Base-by-base conservation (phyloP, 768 basidiomycete species). In the Termitomyces heimii region DNA sequence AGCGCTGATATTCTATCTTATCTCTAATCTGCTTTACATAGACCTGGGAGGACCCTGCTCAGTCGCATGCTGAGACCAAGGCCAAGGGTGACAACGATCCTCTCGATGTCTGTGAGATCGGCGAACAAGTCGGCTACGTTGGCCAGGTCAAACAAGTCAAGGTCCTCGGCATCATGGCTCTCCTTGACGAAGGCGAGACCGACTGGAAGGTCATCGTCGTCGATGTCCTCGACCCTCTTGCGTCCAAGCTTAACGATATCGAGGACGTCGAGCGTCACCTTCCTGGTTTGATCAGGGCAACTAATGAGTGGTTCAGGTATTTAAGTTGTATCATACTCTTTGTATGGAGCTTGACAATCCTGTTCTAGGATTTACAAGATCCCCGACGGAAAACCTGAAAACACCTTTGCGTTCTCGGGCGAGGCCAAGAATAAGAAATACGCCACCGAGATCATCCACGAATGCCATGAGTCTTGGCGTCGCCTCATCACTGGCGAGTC, bases 361-460 rank as follows among this genome's bases (percentile, higher is more conserved):
- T 47, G 28, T 3, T 55, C 4, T 61, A 93, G 92, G 72, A 94
- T 94, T 73, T 94, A 94, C 87, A 94, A 94, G 76, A 94, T 94
- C 68, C 92, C 93, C 70, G 93, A 95, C 71, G 92, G 91, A 65
- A 94, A 95, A 83, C 87, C 88, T 64, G 94, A 98, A 78, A 99
- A 99, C 79, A 87, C 88, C 62, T 99, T 99, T 68, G 97, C 97
- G 18, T 99, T 99, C 84, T 95, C 93, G 53, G 97, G 97, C 57
- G 97, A 99, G 77, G 96, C 96, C 62, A 99, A 98, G 81, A 97
- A 97, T 82, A 97, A 96, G 82, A 97, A 96, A 74, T 99, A 98
- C 71, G 97, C 97, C 32, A 93, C 91, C 54, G 96, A 98, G 76
- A 97, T 98, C 77, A 90, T 99, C 69, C 95, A 97, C 73, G 97